Conservation (phyloP, 495 filamentous ascomycete genomes). For the Platismatia glauca region DNA sequence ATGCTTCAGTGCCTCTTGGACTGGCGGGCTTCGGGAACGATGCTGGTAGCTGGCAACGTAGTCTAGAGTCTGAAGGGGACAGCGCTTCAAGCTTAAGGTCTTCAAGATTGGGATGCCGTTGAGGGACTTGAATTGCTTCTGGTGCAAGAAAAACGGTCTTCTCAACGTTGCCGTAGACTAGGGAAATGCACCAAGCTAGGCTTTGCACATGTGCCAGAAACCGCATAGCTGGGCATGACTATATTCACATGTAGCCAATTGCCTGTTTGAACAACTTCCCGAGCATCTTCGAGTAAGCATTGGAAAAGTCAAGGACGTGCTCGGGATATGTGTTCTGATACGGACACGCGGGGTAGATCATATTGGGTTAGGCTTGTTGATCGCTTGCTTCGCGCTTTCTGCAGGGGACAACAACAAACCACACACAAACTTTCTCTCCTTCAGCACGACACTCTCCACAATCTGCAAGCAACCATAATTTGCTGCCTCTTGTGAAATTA, state of each 20-base stretch:
- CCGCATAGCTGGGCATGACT: slow-evolving; percentile 12
- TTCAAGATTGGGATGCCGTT: slow-evolving; percentile 49
- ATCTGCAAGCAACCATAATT: slow-evolving; percentile 2
- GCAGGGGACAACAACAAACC: slow-evolving; percentile 19
- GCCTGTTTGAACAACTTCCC: neutral
- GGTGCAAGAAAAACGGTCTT: slow-evolving; percentile 86
- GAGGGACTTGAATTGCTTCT: slow-evolving; percentile 39
- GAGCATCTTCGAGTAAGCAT: neutral
- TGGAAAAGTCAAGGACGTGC: neutral
- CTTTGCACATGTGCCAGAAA: slow-evolving; percentile 7
- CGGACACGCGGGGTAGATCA: neutral
- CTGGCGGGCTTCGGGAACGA: slow-evolving; percentile 51
- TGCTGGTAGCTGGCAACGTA: slow-evolving; percentile 54
- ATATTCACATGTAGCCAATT: neutral
- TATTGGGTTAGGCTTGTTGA: slow-evolving; percentile 8
- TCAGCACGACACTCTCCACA: slow-evolving; percentile 13
- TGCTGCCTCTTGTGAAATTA: slow-evolving; percentile 4
- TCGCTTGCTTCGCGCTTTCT: slow-evolving; percentile 17
- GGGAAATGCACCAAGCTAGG: slow-evolving; percentile 25
- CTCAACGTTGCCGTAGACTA: slow-evolving; percentile 63
- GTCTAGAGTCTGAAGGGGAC: slow-evolving; percentile 43
- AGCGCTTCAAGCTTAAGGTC: slow-evolving; percentile 58
- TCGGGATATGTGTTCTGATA: slow-evolving; percentile 4
- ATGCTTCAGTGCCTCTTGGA: slow-evolving; percentile 57
- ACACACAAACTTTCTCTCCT: slow-evolving; percentile 15